Evolutionary conservation across 805 yeast species (phyloP).

Genomic region (Lachancea dasiensis): DNA sequence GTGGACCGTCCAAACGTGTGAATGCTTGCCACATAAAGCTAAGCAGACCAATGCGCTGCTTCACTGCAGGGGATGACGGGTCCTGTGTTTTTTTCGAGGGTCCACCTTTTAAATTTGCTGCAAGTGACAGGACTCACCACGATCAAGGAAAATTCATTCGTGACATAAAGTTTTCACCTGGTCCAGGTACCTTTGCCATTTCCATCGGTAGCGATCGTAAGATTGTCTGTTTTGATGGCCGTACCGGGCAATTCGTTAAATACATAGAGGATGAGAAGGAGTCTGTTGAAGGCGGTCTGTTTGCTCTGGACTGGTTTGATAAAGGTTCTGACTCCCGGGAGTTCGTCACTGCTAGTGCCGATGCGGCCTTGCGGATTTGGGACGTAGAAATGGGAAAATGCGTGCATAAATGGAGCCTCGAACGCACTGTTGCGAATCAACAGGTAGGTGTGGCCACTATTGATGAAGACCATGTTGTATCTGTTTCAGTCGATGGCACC

Average conservation of each 20-base stretch:
- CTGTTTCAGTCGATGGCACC: conserved; percentile 68
- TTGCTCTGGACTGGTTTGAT: conserved; percentile 63
- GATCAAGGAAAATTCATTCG: conserved; percentile 59
- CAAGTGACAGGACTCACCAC: conserved; percentile 68
- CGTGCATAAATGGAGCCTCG: conserved; percentile 46
- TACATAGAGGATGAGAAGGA: conserved; percentile 37
- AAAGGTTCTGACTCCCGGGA: conserved; percentile 36
- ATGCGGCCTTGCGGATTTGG: conserved; percentile 67
- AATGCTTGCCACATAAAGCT: conserved; percentile 82
- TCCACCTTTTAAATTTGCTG: conserved; percentile 86
- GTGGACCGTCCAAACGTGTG: conserved; percentile 82
- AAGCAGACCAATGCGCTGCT: conserved; percentile 86
- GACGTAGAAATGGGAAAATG: conserved; percentile 40
- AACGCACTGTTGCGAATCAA: conserved; percentile 51
- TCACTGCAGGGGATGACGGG: conserved; percentile 86
- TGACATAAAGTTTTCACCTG: conserved; percentile 77
- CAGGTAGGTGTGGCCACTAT: conserved; percentile 69
- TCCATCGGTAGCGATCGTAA: conserved; percentile 83
- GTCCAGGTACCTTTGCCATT: conserved; percentile 56
- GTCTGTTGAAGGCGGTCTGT: conserved; percentile 74
- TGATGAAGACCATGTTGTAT: conserved; percentile 47
- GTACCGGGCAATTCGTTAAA: conserved; percentile 66
- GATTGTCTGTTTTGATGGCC: conserved; percentile 78
- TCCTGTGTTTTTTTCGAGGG: conserved; percentile 81
- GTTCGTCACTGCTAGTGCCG: conserved; percentile 83